These are phyloP conservation scores for Asterionellopsis glacialis DNA, from an alignment of 108 stramenopile species.

Conservation along the genomic window DNA sequence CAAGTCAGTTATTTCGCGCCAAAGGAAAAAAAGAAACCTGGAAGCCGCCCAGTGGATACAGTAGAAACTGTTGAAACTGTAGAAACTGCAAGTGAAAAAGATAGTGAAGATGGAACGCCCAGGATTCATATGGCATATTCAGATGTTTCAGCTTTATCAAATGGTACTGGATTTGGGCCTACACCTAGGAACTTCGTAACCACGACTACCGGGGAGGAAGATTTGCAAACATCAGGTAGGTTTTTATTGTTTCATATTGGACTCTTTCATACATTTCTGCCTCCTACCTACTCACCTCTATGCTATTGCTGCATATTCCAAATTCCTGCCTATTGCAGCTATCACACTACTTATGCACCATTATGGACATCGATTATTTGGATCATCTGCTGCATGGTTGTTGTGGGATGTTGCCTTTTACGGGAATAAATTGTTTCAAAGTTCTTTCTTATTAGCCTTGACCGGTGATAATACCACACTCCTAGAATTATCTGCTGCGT, in stretches of 20 bases:
- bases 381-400: slow-evolving; percentile 55
- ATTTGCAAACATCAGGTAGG: too few species aligned
- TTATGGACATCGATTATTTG: slow-evolving; percentile 64
- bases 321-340: neutral
- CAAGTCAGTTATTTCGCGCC: neutral
- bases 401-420: slow-evolving; percentile 81
- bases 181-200: too few species aligned
- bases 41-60: neutral
- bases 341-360: slow-evolving; percentile 27
- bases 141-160: too few species aligned
- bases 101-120: slow-evolving; percentile 1
- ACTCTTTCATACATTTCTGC: too few species aligned
- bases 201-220: too few species aligned
- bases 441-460: slow-evolving; percentile 49
- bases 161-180: too few species aligned
- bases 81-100: neutral
- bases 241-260: too few species aligned
- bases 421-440: slow-evolving; percentile 79
- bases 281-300: too few species aligned
- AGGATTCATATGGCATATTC: too few species aligned
- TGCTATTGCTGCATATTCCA: too few species aligned
- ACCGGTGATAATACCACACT: slow-evolving; percentile 44
- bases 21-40: neutral
- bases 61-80: neutral
- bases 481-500: slow-evolving; percentile 38